Conservation (phyloP, 805 yeast species). For the Candida sithepensis region DNA sequence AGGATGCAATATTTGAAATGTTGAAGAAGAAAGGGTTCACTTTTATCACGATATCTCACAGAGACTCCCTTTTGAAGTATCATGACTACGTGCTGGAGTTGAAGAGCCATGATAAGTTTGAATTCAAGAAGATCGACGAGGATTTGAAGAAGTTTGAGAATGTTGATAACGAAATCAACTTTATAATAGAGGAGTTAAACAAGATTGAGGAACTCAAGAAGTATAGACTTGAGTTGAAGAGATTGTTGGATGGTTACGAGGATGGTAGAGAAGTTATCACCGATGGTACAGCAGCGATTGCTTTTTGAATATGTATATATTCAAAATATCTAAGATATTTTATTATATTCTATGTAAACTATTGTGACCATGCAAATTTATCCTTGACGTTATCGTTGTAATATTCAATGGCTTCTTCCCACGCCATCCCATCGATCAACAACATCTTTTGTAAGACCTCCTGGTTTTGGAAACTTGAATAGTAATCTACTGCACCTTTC, state of each 20-base stretch:
- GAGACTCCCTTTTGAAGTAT: slow-evolving; percentile 79
- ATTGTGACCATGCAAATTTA: slow-evolving; percentile 20
- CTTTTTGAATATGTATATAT: not conserved
- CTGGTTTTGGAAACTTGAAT: slow-evolving; percentile 9
- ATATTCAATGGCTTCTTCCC: slow-evolving; percentile 17
- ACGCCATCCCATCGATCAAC: slow-evolving; percentile 30
- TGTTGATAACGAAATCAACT: slow-evolving; percentile 72
- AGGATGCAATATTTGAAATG: slow-evolving; percentile 77
- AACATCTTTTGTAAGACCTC: slow-evolving; percentile 15
- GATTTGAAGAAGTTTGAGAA: slow-evolving; percentile 44
- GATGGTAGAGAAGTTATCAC: slow-evolving; percentile 8
- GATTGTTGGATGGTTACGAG: slow-evolving; percentile 42
- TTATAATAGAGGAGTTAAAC: slow-evolving; percentile 55
- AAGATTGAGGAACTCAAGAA: slow-evolving; percentile 56
- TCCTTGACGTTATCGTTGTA: slow-evolving; percentile 19
- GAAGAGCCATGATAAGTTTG: slow-evolving; percentile 55
- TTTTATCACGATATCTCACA: slow-evolving; percentile 75
- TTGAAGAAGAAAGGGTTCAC: slow-evolving; percentile 69
- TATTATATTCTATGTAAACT: not conserved
- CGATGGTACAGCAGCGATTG: not conserved
- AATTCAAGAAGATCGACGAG: slow-evolving; percentile 32
- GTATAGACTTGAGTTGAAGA: slow-evolving; percentile 57
- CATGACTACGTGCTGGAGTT: slow-evolving; percentile 76
- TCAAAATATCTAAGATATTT: no score
- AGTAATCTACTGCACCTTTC: slow-evolving; percentile 9